Percentiles rank a stretch among this genome's conserved stretches.
These are phyloP conservation scores for Clathrus columnatus DNA, from an alignment of 768 basidiomycete species.

Conservation along the genomic window DNA sequence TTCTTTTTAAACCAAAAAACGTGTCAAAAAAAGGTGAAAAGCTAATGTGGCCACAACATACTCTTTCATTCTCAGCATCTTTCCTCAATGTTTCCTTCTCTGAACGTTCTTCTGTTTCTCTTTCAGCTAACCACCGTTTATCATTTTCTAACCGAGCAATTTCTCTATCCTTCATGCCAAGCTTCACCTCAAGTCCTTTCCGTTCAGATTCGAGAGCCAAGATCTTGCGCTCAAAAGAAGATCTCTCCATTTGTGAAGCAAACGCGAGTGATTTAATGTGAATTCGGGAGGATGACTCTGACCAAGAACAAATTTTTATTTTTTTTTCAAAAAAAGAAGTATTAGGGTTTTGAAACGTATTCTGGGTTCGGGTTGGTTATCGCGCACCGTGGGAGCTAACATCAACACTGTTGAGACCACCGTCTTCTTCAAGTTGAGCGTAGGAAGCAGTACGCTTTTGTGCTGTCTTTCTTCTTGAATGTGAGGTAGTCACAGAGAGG, in stretches of 20 bases:
- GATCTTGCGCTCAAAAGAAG: conserved; percentile 61
- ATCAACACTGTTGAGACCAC: neutral
- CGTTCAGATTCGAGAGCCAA: conserved; percentile 51
- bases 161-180: conserved; percentile 52
- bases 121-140: conserved; percentile 56
- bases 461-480: neutral
- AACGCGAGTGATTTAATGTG: conserved; percentile 33
- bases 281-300: conserved; percentile 1
- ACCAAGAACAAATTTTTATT: neutral
- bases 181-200: conserved; percentile 56
- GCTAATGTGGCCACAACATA: conserved; percentile 23
- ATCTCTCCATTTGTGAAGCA: conserved; percentile 49
- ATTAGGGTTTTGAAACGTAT: neutral
- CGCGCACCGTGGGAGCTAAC: neutral
- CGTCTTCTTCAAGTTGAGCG: neutral
- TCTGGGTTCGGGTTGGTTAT: too few relatives aligned
- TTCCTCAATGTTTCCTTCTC: conserved; percentile 53
- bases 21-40: neutral
- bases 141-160: conserved; percentile 66
- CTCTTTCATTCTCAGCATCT: conserved; percentile 51
- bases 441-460: neutral
- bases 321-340: neutral
- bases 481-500: neutral
- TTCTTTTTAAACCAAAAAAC: conserved; percentile 24
- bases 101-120: conserved; percentile 59